Base-by-base conservation (phyloP, 768 basidiomycete species). In the Auricularia auricula-judae region DNA sequence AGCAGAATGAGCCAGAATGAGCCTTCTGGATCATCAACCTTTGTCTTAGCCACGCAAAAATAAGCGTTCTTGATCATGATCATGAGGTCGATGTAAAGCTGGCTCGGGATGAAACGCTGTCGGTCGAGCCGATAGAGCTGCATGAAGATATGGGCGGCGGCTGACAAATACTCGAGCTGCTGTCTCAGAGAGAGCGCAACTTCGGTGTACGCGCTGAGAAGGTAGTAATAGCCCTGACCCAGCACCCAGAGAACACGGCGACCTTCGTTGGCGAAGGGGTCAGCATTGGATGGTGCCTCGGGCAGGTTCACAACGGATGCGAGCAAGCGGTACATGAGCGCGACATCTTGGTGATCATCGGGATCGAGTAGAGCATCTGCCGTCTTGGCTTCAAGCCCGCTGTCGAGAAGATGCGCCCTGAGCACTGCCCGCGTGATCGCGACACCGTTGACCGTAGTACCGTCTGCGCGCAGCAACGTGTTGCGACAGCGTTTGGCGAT, bases 11-110 rank as follows among this genome's bases (percentile, higher is more conserved):
- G 42, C 61, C 64, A 78, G 63, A 79, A 77, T 36, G 69, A 34
- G 0, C 69, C 68, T 58, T 74, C 64, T 0, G 75, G 74, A 62
- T 72, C 61, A 61, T 78, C 72, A 4, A 73, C 65, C 54, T 78
- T 76, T 16, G 71, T 65, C 63, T 78, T 79, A 0, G 73, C 76
- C 23, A 78, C 71, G 63, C 78, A 78, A 61, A 77, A 78, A 54
- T 66, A 76, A 0, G 65, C 70, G 63, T 78, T 78, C 68, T 77
- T 79, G 63, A 78, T 71, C 74, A 76, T 76, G 5, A 75, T 64
- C 70, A 73, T 71, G 47, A 77, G 65, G 65, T 79, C 74, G 3
- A 65, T n/a, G 63, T 71, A 79, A 1, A 74, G 70, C 8, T 69
- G 68, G 3, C 62, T 68, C 0, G 73, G 72, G 36, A 78, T 69